Percentiles rank a stretch among this genome's conserved stretches.
These are phyloP conservation scores for Bryoglossum gracile DNA, from an alignment of 495 filamentous ascomycete genomes.

Conservation along the genomic window DNA sequence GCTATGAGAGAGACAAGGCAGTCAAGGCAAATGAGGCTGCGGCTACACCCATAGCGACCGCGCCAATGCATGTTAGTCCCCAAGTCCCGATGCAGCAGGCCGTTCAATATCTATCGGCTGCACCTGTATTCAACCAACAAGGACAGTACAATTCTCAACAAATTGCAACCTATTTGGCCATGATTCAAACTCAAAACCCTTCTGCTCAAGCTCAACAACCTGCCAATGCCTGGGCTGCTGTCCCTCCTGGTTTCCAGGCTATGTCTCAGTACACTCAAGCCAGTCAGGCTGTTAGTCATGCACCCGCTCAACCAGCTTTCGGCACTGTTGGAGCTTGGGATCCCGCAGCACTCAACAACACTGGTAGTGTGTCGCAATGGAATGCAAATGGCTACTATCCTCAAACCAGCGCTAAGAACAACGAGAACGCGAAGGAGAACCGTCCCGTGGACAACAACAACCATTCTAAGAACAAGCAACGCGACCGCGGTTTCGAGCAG, in stretches of 20 bases:
- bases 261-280: not conserved
- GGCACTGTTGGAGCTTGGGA: not conserved
- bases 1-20: constrained; percentile 26
- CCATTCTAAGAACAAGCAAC: constrained; percentile 8
- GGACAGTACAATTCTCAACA: not conserved
- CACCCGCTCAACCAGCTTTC: not conserved
- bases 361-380: not conserved
- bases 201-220: not conserved
- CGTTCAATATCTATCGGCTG: constrained; percentile 1
- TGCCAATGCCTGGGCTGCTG: not conserved
- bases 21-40: constrained; percentile 19
- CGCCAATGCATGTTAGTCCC: no score
- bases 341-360: not conserved
- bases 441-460: not conserved
- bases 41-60: constrained; percentile 7
- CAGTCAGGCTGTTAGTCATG: not conserved
- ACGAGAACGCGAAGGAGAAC: not conserved
- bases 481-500: no score
- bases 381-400: constrained; percentile 3
- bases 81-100: no score
- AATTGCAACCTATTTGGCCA: not conserved
- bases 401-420: not conserved
- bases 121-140: constrained; percentile 5
- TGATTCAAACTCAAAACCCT: not conserved
- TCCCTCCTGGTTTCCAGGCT: no score